A percentile compares a stretch with the other conserved stretches of the same genome.
Conservation (phyloP, 805 yeast genomes). For the Myxozyma nipponensis region DNA sequence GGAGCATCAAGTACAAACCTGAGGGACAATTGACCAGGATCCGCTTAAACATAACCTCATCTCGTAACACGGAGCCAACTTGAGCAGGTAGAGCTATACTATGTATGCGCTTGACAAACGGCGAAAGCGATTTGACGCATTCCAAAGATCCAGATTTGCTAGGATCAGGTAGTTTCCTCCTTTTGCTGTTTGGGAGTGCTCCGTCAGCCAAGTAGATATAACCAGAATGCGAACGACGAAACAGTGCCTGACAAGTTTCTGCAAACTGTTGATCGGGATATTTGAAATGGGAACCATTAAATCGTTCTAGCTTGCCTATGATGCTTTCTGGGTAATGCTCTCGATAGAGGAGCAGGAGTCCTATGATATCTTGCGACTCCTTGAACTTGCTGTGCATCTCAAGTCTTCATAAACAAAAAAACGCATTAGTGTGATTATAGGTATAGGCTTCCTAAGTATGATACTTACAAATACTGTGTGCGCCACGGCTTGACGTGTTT, state of each 20-base stretch:
- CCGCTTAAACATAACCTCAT: slow-evolving; percentile 13
- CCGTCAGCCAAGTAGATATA: neutral
- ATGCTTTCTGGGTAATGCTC: slow-evolving; percentile 23
- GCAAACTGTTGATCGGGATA: slow-evolving; percentile 15
- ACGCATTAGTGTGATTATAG: neutral
- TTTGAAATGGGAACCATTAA: slow-evolving; percentile 11
- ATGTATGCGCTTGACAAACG: slow-evolving; percentile 10
- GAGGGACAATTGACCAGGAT: slow-evolving; percentile 14
- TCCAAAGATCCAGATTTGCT: slow-evolving; percentile 15
- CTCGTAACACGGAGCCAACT: slow-evolving; percentile 19
- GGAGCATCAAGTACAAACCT: neutral
- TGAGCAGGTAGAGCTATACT: slow-evolving; percentile 20
- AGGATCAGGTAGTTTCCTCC: slow-evolving; percentile 10
- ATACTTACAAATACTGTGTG: slow-evolving; percentile 14
- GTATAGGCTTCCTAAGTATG: neutral
- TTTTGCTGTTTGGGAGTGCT: slow-evolving; percentile 7
- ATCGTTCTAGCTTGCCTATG: slow-evolving; percentile 3
- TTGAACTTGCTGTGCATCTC: slow-evolving; percentile 18
- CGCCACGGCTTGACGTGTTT: slow-evolving; percentile 23
- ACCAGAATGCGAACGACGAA: neutral
- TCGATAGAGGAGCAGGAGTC: slow-evolving; percentile 17
- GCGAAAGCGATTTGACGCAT: slow-evolving; percentile 8
- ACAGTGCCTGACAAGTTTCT: neutral
- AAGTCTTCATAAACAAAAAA: slow-evolving; percentile 4
- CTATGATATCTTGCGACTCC: slow-evolving; percentile 18